Conservation (phyloP, 345 rosid species). For the Dipteronia sinensis region DNA sequence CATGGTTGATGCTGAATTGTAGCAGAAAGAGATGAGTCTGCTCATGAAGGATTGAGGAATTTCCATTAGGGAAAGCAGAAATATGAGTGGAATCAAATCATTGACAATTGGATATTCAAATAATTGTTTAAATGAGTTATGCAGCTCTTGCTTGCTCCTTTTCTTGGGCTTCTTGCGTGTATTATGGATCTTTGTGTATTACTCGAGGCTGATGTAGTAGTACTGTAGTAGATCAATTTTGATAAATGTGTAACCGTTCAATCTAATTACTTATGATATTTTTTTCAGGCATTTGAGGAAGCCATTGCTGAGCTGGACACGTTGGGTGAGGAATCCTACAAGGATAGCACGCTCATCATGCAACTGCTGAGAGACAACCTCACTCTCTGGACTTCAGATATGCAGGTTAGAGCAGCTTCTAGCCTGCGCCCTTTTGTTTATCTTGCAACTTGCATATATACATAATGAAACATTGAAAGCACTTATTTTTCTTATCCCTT, state of each 20-base stretch:
- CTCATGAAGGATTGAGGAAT: background rate
- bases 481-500: background rate
- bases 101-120: background rate
- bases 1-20: background rate
- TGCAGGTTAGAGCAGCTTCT: slow-evolving; percentile 45
- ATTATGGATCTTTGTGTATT: background rate
- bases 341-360: slow-evolving; percentile 69
- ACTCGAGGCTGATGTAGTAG: background rate
- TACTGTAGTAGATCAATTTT: background rate
- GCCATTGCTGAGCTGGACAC: slow-evolving; percentile 74
- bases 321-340: slow-evolving; percentile 65
- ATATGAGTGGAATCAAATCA: background rate
- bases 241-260: background rate
- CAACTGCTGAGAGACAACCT: slow-evolving; percentile 65
- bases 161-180: background rate
- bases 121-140: background rate
- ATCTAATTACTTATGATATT: slow-evolving; percentile 7
- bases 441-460: background rate
- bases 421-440: background rate
- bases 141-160: background rate
- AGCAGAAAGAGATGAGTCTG: background rate
- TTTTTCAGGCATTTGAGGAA: slow-evolving; percentile 62
- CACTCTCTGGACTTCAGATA: slow-evolving; percentile 65
- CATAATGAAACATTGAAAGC: background rate
- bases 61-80: background rate